These are phyloP conservation scores for Botrytis aclada DNA, from an alignment of 2,329 filamentous ascomycete genomes.

Conservation along the genomic window DNA sequence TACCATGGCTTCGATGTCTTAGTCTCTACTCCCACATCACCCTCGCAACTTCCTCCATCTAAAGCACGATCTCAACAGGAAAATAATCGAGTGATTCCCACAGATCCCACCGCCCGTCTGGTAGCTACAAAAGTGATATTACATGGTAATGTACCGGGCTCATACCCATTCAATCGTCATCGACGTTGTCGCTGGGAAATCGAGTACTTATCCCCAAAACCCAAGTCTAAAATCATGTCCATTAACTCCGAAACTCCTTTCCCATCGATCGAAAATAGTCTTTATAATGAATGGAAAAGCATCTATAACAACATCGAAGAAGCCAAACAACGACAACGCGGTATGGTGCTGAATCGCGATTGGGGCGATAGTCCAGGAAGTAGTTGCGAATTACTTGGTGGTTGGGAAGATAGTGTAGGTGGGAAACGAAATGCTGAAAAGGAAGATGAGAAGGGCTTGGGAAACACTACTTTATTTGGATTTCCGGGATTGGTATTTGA, in stretches of 20 bases:
- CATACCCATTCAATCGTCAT: conserved; percentile 94
- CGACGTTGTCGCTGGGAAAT: conserved; percentile 86
- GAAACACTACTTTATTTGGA: conserved; percentile 82
- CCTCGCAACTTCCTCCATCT: conserved; percentile 62
- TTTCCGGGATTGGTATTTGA: conserved; percentile 95
- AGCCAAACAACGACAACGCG: conserved; percentile 53
- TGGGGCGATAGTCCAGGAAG: conserved; percentile 91
- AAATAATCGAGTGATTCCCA: conserved; percentile 27
- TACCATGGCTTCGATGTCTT: conserved; percentile 91
- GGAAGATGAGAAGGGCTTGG: conserved; percentile 54
- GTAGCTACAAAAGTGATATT: conserved; percentile 90
- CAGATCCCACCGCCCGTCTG: conserved; percentile 55
- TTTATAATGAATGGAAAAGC: conserved; percentile 68
- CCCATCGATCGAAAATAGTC: conserved; percentile 62
- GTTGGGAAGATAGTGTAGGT: conserved; percentile 72
- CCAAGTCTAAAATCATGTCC: conserved; percentile 40
- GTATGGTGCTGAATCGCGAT: conserved; percentile 88
- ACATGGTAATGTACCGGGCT: conserved; percentile 92
- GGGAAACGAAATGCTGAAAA: conserved; percentile 44
- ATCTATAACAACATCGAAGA: conserved; percentile 57
- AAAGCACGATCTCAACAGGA: conserved; percentile 31
- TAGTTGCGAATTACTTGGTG: conserved; percentile 76
- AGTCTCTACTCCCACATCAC: conserved; percentile 70
- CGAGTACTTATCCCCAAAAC: conserved; percentile 47
- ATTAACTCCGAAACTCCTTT: conserved; percentile 65